Conservation (phyloP, 371 early-diverging fungal species). For the Syncephalastrum monosporum region DNA sequence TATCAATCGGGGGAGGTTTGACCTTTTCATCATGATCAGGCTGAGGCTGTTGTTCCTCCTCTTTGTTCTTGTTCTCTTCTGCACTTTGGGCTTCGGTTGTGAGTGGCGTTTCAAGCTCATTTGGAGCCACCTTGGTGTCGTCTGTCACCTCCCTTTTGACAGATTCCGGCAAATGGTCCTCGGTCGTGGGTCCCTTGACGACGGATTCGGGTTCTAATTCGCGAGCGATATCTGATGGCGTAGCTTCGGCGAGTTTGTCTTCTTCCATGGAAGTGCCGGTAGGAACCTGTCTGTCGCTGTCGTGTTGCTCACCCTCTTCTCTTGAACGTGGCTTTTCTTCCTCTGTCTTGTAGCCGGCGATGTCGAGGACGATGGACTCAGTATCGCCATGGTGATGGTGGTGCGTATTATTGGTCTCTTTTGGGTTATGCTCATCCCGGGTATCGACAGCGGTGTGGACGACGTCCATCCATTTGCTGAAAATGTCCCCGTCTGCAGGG, state of each 20-base stretch:
- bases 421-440: background rate
- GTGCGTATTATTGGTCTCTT: constrained; percentile 17
- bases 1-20: too few relatives aligned
- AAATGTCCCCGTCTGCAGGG: constrained; percentile 41
- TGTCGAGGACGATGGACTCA: constrained; percentile 54
- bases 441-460: constrained; percentile 35
- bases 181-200: too few relatives aligned
- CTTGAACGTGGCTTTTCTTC: constrained; percentile 12
- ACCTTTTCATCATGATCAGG: background rate
- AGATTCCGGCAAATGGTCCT: too few relatives aligned
- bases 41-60: background rate
- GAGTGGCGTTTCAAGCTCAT: background rate
- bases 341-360: constrained; percentile 61
- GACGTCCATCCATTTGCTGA: constrained; percentile 45
- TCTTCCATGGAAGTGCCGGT: too few relatives aligned
- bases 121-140: too few relatives aligned
- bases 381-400: constrained; percentile 28
- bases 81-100: background rate
- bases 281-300: constrained; percentile 34
- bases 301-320: constrained; percentile 34
- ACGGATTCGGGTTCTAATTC: too few relatives aligned
- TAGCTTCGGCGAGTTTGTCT: too few relatives aligned
- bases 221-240: too few relatives aligned
- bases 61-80: background rate
- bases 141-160: too few relatives aligned